A percentile compares a stretch with the other conserved stretches of the same genome.
Evolutionary conservation across 768 basidiomycete genomes (phyloP).

Genomic region (Mycena rebaudengoi): DNA sequence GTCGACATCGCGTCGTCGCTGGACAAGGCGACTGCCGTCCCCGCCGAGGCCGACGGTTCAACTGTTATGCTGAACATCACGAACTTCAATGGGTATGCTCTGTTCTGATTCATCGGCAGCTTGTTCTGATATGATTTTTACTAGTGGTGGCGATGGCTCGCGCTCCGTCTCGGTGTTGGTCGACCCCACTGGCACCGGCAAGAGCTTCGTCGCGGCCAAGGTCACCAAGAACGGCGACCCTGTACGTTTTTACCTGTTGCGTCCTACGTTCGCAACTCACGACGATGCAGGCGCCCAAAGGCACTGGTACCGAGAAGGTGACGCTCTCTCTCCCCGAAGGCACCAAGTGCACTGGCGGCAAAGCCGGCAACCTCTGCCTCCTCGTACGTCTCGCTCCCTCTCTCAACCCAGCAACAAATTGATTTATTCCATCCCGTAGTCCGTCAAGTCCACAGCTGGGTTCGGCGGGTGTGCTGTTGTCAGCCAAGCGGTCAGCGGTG

Average conservation of each 20-base stretch:
- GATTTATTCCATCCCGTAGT: background rate
- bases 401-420: background rate
- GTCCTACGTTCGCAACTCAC: background rate
- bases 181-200: constrained; percentile 17
- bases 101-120: background rate
- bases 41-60: constrained; percentile 9
- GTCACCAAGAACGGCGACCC: constrained; percentile 20
- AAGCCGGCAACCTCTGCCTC: constrained; percentile 37
- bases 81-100: constrained; percentile 18
- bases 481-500: background rate
- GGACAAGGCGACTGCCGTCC: constrained; percentile 14
- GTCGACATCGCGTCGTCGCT: constrained; percentile 19
- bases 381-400: constrained; percentile 16
- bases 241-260: background rate
- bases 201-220: constrained; percentile 15
- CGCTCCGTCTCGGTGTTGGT: constrained; percentile 15
- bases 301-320: constrained; percentile 30
- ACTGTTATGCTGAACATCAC: constrained; percentile 19
- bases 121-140: background rate
- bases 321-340: constrained; percentile 38
- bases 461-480: constrained; percentile 23
- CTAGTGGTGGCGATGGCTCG: constrained; percentile 23
- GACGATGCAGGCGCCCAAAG: background rate
- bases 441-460: constrained; percentile 21
- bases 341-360: constrained; percentile 43